phyloP scores from a whole-genome alignment of 1,284 basidiomycete genomes.

The Cystodermella granulosa region DNA sequence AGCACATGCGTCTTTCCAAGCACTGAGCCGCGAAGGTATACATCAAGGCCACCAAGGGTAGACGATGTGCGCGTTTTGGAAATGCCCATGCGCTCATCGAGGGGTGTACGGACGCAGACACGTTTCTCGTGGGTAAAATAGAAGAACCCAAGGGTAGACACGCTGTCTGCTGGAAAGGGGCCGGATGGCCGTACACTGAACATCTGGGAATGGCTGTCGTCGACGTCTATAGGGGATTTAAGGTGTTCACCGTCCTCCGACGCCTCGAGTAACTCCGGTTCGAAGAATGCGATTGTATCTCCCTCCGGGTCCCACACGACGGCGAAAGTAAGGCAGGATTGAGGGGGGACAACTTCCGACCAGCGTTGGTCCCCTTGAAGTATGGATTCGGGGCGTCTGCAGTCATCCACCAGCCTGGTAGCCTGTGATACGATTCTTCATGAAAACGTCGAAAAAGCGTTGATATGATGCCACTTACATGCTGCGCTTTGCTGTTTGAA shows the following conservation, averaged over 20 bases:
- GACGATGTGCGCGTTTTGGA: constrained; percentile 32
- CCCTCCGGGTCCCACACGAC: constrained; percentile 56
- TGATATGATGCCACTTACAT: no score
- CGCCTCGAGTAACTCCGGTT: constrained; percentile 42
- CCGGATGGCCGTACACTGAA: background rate
- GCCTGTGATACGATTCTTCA: no score
- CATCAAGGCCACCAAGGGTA: constrained; percentile 33
- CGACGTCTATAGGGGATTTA: constrained; percentile 24
- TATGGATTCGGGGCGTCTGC: no score
- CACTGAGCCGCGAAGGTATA: constrained; percentile 30
- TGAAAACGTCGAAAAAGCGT: no score
- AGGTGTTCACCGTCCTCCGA: constrained; percentile 21
- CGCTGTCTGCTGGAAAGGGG: background rate
- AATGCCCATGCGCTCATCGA: constrained; percentile 6
- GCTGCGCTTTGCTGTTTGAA: no score
- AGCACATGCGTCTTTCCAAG: constrained; percentile 24
- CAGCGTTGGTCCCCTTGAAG: no score
- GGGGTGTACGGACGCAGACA: constrained; percentile 6
- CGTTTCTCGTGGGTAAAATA: constrained; percentile 23
- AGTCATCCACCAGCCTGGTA: no score
- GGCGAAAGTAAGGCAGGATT: no score
- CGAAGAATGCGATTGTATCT: constrained; percentile 54
- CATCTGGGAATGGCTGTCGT: constrained; percentile 25
- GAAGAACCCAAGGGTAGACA: constrained; percentile 14
- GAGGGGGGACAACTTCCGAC: no score